Percentiles rank a stretch among this genome's conserved stretches.
These are phyloP conservation scores for Fusarium albosuccineum DNA, from an alignment of 2,329 filamentous ascomycete species.

Conservation along the genomic window DNA sequence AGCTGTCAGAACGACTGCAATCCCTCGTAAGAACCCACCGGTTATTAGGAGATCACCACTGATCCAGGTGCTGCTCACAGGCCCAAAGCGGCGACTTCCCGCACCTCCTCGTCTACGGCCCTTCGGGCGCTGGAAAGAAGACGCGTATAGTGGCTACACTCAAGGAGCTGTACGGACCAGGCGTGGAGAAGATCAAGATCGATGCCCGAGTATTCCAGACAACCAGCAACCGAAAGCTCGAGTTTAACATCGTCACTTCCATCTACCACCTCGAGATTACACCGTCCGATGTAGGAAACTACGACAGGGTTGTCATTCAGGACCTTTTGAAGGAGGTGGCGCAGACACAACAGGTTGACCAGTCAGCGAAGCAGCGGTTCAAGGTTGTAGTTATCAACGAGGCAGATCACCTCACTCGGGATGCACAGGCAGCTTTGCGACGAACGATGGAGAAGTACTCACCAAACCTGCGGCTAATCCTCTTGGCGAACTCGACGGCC, in stretches of 20 bases:
- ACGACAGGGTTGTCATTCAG: slow-evolving; percentile 95
- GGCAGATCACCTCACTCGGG: slow-evolving; percentile 91
- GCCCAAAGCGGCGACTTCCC: slow-evolving; percentile 98
- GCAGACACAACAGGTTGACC: slow-evolving; percentile 98
- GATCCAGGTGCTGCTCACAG: slow-evolving; percentile 59
- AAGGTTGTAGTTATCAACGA: slow-evolving; percentile 99
- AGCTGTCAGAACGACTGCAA: slow-evolving; percentile 87
- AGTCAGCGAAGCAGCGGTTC: slow-evolving; percentile 90
- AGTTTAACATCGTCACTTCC: slow-evolving; percentile 98
- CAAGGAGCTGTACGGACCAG: slow-evolving; percentile 93
- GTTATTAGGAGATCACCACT: slow-evolving; percentile 5
- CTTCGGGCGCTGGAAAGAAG: slow-evolving; percentile 97
- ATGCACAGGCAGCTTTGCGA: slow-evolving; percentile 94
- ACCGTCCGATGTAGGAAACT: slow-evolving; percentile 94
- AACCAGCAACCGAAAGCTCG: slow-evolving; percentile 93
- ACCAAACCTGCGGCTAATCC: slow-evolving; percentile 90
- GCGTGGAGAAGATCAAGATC: slow-evolving; percentile 99
- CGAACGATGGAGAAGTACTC: slow-evolving; percentile 99
- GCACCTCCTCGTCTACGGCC: slow-evolving; percentile 96
- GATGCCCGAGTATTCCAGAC: slow-evolving; percentile 97
- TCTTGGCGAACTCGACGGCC: slow-evolving; percentile 94
- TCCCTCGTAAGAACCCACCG: slow-evolving; percentile 81
- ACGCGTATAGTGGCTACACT: slow-evolving; percentile 95
- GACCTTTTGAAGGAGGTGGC: slow-evolving; percentile 97
- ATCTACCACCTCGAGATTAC: slow-evolving; percentile 99